Evolutionary conservation across 495 filamentous ascomycete genomes (phyloP).

Genomic region (Aspergillus asperescens): DNA sequence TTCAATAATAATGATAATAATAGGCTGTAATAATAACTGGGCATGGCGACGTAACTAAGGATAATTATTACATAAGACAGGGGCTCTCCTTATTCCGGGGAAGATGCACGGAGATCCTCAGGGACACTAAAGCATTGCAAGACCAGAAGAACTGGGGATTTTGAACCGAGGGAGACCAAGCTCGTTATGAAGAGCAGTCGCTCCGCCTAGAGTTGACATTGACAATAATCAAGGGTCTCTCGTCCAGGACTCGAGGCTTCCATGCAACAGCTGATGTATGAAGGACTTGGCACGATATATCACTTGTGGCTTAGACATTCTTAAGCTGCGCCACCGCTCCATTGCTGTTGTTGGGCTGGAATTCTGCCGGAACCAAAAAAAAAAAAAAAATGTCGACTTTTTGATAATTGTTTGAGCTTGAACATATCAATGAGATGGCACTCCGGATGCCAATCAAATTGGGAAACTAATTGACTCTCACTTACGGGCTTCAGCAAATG

Average conservation of each 20-base stretch:
- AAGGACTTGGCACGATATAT: constrained; percentile 7
- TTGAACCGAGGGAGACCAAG: too few species aligned
- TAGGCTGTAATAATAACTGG: constrained; percentile 6
- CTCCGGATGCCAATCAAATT: too few species aligned
- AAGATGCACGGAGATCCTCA: too few species aligned
- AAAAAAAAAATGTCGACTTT: constrained; percentile 11
- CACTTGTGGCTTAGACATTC: constrained; percentile 11
- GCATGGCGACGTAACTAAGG: constrained; percentile 15
- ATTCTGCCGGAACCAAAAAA: constrained; percentile 10
- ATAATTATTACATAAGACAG: constrained; percentile 1
- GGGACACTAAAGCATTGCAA: neutral
- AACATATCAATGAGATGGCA: too few species aligned
- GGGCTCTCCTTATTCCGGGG: neutral
- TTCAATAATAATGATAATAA: too few species aligned
- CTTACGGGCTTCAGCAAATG: too few species aligned
- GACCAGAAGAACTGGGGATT: neutral
- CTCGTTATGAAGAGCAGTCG: too few species aligned
- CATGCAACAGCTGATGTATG: constrained; percentile 4
- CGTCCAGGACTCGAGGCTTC: neutral
- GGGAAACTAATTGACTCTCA: too few species aligned
- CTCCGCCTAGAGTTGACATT: too few species aligned
- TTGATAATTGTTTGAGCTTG: too few species aligned
- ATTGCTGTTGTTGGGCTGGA: neutral
- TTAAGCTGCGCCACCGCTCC: constrained; percentile 18
- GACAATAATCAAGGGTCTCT: neutral